Base-by-base conservation (phyloP, 1,284 basidiomycete species). In the Sphagnurus paluster region DNA sequence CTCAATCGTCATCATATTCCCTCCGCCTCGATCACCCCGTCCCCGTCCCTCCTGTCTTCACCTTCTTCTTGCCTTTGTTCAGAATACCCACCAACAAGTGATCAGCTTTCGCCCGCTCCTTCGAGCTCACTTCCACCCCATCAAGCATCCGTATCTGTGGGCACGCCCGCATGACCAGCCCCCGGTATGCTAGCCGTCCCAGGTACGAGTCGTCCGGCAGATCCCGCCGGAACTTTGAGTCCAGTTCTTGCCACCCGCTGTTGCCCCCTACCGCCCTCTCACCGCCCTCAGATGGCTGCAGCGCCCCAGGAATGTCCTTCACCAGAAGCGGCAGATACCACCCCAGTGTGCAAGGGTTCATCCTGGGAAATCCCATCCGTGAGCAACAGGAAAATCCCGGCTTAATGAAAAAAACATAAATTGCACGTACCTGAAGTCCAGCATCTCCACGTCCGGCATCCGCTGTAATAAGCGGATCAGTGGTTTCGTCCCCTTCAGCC, bases 281-380 rank as follows among this genome's bases (percentile, higher is more conserved):
- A 59, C 57, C 49, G 33, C 53, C 57, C 46, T 83, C 82, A 21
- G 77, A 82, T 36, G 82, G 82, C 59, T 83, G 81, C 59, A 84
- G 63, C 52, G 82, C 84, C 10, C 82, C 83, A 59, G 82, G 80
- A 46, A 77, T 70, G 59, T 84, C 84, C 55, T 74, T 75, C 43
- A 90, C 80, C 42, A 94, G 74, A 54, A 96, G 71, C 16, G 94
- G 93, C 19, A 96, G 76, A 67, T 97, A 97, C 84, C 92, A 95
- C 5, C 89, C 88, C n/a, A 95, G 79, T 20, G 93, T 96, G 53
- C 88, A 90, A 41, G 94, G 93, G 63, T 98, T 97, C 91, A 95
- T 95, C 72, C 72, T 74, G 40, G 21, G 30, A 17, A 38, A 39
- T 34, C 32, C 43, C 19, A 44, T 47, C 47, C 38, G 16, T 51